Conservation (phyloP, 169 alveolate species). For the Eimeria maxima region DNA sequence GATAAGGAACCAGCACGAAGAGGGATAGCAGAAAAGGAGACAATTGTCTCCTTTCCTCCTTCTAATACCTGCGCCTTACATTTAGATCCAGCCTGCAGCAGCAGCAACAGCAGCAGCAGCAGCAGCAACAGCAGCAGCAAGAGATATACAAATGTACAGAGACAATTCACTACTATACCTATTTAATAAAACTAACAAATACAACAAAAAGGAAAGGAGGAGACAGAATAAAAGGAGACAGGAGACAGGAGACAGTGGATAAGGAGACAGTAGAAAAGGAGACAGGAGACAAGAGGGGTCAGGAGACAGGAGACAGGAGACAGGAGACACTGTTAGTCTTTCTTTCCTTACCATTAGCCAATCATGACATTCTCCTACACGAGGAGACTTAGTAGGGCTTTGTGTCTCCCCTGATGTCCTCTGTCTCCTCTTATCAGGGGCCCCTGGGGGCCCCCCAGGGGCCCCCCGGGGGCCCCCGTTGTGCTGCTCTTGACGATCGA, state of each 20-base stretch:
- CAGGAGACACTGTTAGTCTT: too few relatives aligned
- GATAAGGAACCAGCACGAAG: constrained; percentile 66
- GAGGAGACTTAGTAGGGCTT: constrained; percentile 46
- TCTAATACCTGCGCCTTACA: constrained; percentile 11
- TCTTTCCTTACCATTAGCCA: constrained; percentile 77
- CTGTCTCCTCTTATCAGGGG: neutral
- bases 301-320: too few relatives aligned
- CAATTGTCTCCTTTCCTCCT: neutral
- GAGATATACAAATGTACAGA: too few relatives aligned
- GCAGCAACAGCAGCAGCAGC: constrained; percentile 34
- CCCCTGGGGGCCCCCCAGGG: neutral
- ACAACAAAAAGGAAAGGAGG: too few relatives aligned
- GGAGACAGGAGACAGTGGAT: too few relatives aligned
- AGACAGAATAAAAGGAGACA: neutral
- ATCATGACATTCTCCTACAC: constrained; percentile 80
- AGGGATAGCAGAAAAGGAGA: constrained; percentile 66
- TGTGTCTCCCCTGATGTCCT: constrained; percentile 32
- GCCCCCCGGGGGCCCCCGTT: neutral
- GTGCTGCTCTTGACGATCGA: constrained; percentile 19
- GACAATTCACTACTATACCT: too few relatives aligned
- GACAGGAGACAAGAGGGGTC: too few relatives aligned
- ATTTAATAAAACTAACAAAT: neutral
- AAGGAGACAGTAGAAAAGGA: too few relatives aligned
- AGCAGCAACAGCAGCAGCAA: neutral
- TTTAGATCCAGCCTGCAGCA: constrained; percentile 80